Conservation (phyloP, 352 stramenopile genomes). For the Pythium dissimile region DNA sequence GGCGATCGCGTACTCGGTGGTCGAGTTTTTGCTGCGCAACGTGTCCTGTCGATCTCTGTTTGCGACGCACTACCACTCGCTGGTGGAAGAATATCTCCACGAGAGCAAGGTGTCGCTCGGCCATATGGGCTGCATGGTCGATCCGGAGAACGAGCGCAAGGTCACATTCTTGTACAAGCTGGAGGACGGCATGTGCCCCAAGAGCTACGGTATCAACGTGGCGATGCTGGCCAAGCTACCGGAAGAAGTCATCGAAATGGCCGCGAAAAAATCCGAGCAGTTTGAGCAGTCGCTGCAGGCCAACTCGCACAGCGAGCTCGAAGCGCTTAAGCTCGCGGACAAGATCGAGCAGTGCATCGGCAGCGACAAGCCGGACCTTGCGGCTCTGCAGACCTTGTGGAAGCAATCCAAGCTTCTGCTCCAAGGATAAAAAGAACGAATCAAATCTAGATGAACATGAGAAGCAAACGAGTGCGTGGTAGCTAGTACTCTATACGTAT, state of each 20-base stretch:
- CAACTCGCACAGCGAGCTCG: conserved; percentile 27
- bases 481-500: background rate
- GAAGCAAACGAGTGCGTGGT: background rate
- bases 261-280: conserved; percentile 86
- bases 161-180: conserved; percentile 99
- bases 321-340: conserved; percentile 21
- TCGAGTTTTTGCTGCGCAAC: conserved; percentile 89
- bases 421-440: background rate
- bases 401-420: conserved; percentile 11
- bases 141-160: conserved; percentile 83
- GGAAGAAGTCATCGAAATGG: conserved; percentile 91
- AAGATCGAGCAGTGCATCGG: conserved; percentile 22
- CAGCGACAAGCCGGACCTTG: conserved; percentile 11
- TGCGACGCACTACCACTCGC: conserved; percentile 98
- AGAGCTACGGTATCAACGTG: conserved; percentile 99
- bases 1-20: conserved; percentile 96
- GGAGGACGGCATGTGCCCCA: conserved; percentile 93
- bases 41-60: conserved; percentile 96
- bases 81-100: conserved; percentile 85
- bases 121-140: conserved; percentile 83
- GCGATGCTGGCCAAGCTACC: conserved; percentile 97
- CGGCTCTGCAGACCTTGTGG: conserved; percentile 25
- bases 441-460: background rate
- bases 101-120: conserved; percentile 61
- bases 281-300: conserved; percentile 83